Evolutionary conservation across 148 eudicot species (phyloP), one percentile per base, ranked within the genome.

Genomic region (Fagopyrum esculentum): DNA sequence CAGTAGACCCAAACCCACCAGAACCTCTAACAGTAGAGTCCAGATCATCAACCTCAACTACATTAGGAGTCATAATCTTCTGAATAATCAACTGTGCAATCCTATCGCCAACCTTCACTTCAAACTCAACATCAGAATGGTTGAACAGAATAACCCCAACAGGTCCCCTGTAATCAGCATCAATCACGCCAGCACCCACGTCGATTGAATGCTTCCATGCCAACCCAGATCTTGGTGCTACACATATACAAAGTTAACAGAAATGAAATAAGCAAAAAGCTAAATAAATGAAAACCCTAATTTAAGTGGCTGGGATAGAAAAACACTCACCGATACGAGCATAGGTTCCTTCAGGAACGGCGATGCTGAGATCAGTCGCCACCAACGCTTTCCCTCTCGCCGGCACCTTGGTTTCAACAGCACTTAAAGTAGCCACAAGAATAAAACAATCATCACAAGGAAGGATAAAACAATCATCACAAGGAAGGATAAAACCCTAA

Each of bases 191-290:
- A 0, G 97, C 98, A 6, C 96, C 96, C 1, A 95, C 98, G 73
- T 95, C 98, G 5, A 95, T 86, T 49, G 97, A 95, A 51, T 95
- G 89, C 82, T 95, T 90, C 97, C 92, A 92, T 5, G 98, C 81
- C 80, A 95, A 70, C 2, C 98, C 97, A 4, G 98, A 95, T 57
- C 98, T 79, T 1, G 98, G 97, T 0, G 98, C 98, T 93, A 74
- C 82, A 74, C 82, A 74, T 61, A 29, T 2, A 16, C 49, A 40
- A 2, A 40, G 9, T 17, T 1, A 40, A 22, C 51, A 15, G 55
- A 71, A 71, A 71, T 71, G 54, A 19, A 52, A 74, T 7, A 3
- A 26, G 7, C 19, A 26, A 43, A 13, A 5, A 6, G 26, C 26
- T 22, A 26, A 11, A 2, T 6, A 3, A 30, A 30, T 35, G 40